These are phyloP conservation scores for Hypoxylon rubiginosum DNA, from an alignment of 2,329 filamentous ascomycete genomes.

Conservation along the genomic window DNA sequence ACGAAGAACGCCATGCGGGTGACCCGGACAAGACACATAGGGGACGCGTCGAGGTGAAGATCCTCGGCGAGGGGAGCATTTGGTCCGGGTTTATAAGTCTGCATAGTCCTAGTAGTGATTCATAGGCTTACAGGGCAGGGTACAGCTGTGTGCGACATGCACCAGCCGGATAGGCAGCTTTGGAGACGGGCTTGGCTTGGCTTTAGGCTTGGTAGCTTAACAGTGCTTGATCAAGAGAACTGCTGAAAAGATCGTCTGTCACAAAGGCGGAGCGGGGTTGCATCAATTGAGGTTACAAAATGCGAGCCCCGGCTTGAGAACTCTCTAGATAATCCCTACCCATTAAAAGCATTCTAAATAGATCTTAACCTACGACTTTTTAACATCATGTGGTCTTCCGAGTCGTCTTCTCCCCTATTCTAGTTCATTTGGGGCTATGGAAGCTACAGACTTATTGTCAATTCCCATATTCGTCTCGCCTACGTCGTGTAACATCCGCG, in stretches of 20 bases:
- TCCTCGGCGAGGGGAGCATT: conserved; percentile 22
- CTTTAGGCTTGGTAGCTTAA: not conserved
- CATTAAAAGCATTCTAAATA: not conserved
- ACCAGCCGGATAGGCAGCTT: conserved; percentile 13
- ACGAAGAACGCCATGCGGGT: not conserved
- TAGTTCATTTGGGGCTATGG: too few species aligned
- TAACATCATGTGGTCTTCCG: too few species aligned
- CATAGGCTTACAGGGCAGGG: not conserved
- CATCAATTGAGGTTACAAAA: not conserved
- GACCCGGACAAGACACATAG: not conserved
- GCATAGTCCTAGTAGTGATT: not conserved
- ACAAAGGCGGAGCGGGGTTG: not conserved
- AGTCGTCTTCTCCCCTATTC: too few species aligned
- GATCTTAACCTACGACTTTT: too few species aligned
- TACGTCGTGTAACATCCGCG: not conserved
- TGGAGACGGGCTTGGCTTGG: conserved; percentile 8
- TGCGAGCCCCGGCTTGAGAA: not conserved
- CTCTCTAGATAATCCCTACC: not conserved
- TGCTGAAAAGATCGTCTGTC: not conserved
- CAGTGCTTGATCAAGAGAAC: too few species aligned
- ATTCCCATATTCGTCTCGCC: too few species aligned
- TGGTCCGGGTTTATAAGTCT: conserved; percentile 21
- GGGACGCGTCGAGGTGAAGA: not conserved
- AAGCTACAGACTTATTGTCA: too few species aligned
- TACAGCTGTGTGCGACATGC: conserved; percentile 13